A percentile compares a stretch with the other conserved stretches of the same genome.
Evolutionary conservation across 2,329 filamentous ascomycete genomes (phyloP).

Genomic region (Alternaria consortialis): DNA sequence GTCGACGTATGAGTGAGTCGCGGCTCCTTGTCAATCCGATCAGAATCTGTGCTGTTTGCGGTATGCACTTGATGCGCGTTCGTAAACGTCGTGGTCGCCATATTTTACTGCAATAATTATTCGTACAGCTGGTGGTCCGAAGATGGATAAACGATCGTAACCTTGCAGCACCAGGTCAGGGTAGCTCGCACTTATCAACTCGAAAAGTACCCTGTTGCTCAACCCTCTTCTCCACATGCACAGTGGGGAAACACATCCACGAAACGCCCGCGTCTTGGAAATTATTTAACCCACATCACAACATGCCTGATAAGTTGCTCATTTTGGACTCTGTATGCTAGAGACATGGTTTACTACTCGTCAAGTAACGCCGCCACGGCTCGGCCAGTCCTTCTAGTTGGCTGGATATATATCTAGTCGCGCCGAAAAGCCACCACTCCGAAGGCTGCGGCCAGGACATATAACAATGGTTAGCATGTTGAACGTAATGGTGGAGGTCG

Average conservation of each 20-base stretch:
- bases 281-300: background rate
- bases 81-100: constrained; percentile 9
- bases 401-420: background rate
- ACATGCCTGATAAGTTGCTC: background rate
- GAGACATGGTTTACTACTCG: background rate
- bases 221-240: background rate
- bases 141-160: too few species aligned
- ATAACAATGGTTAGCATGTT: background rate
- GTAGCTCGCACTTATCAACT: background rate
- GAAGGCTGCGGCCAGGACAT: background rate
- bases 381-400: background rate
- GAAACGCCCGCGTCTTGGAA: background rate
- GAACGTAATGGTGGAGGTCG: background rate
- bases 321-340: background rate
- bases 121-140: background rate
- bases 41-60: constrained; percentile 16
- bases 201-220: background rate
- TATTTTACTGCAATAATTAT: background rate
- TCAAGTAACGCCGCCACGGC: background rate
- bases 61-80: background rate
- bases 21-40: constrained; percentile 32
- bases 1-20: constrained; percentile 33
- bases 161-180: background rate
- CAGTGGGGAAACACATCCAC: background rate
- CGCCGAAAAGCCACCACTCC: constrained; percentile 2